Percentiles rank a stretch among this genome's conserved stretches.
Conservation (phyloP, 257 asterid species). For the Gynochthodes officinalis region DNA sequence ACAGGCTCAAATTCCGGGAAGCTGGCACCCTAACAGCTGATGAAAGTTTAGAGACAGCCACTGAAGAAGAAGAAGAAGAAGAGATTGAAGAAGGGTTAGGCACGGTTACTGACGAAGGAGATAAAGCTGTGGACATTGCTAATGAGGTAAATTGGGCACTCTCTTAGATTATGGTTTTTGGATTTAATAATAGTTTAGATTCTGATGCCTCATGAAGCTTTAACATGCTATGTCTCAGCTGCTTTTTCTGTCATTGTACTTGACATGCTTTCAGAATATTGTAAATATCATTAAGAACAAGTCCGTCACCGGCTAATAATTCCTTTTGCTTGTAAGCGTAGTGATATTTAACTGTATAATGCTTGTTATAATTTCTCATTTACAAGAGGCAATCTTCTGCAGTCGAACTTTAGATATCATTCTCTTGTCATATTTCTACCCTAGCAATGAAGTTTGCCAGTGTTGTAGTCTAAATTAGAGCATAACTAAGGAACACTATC, state of each 20-base stretch:
- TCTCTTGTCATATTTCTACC: not conserved
- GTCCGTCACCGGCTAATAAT: too few species aligned
- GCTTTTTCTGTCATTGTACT: too few species aligned
- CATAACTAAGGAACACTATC: not conserved
- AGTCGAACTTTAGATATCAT: not conserved
- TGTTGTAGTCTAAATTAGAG: not conserved
- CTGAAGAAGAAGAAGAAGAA: constrained; percentile 33
- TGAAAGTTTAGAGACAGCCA: constrained; percentile 37
- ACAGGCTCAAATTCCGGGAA: constrained; percentile 64
- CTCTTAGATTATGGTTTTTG: too few species aligned
- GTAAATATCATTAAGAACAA: too few species aligned
- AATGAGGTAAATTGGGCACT: constrained; percentile 46
- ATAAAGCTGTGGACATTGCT: constrained; percentile 29
- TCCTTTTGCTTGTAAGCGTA: not conserved
- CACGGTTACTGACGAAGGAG: constrained; percentile 30
- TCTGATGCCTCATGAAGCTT: too few species aligned
- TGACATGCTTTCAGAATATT: too few species aligned
- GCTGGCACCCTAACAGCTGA: constrained; percentile 27
- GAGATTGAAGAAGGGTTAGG: too few species aligned
- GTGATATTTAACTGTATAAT: too few species aligned
- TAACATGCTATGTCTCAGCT: too few species aligned
- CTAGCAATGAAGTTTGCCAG: not conserved
- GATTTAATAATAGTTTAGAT: too few species aligned
- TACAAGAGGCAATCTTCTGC: not conserved
- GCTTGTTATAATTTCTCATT: not conserved